A percentile compares a stretch with the other conserved stretches of the same genome.
These are phyloP conservation scores for Aureobasidium subglaciale DNA, from an alignment of 2,329 filamentous ascomycete genomes.

Conservation along the genomic window DNA sequence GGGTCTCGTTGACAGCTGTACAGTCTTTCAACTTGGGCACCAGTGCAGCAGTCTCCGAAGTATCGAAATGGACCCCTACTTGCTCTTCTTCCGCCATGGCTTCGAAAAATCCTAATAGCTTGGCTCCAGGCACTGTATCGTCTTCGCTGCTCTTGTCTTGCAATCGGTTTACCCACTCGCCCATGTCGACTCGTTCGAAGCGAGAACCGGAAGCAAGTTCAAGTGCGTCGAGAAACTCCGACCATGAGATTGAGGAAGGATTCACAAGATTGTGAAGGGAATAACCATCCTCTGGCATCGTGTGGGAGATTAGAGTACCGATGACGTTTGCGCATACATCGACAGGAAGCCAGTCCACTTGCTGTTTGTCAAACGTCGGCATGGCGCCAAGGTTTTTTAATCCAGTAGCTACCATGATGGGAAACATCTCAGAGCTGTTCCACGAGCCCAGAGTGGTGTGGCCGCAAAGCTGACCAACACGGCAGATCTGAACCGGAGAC, in stretches of 20 bases:
- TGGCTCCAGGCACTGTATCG: slow-evolving; percentile 12
- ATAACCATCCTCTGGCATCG: background rate
- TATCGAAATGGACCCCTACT: background rate
- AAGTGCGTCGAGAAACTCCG: slow-evolving; percentile 4
- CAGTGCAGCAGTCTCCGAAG: background rate
- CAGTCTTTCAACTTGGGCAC: background rate
- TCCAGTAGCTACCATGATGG: slow-evolving; percentile 17
- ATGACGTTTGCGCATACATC: slow-evolving; percentile 15
- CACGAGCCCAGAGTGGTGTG: slow-evolving; percentile 13
- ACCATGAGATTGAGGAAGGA: slow-evolving; percentile 12
- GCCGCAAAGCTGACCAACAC: slow-evolving; percentile 17
- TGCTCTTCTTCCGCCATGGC: slow-evolving; percentile 7
- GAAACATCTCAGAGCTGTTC: slow-evolving; percentile 18
- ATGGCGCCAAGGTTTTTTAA: slow-evolving; percentile 14
- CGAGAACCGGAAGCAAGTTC: background rate
- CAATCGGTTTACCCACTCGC: slow-evolving; percentile 11
- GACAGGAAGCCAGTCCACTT: slow-evolving; percentile 17
- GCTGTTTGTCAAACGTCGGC: slow-evolving; percentile 5
- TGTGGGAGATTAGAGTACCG: background rate
- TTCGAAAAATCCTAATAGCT: slow-evolving; percentile 17
- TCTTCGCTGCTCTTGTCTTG: background rate
- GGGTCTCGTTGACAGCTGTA: background rate
- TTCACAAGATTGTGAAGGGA: slow-evolving; percentile 17
- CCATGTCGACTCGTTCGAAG: slow-evolving; percentile 14
- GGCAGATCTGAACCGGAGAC: slow-evolving; percentile 11